A percentile compares a stretch with the other conserved stretches of the same genome.
Conservation (phyloP, 2,329 filamentous ascomycete genomes). For the Alternaria longipes region DNA sequence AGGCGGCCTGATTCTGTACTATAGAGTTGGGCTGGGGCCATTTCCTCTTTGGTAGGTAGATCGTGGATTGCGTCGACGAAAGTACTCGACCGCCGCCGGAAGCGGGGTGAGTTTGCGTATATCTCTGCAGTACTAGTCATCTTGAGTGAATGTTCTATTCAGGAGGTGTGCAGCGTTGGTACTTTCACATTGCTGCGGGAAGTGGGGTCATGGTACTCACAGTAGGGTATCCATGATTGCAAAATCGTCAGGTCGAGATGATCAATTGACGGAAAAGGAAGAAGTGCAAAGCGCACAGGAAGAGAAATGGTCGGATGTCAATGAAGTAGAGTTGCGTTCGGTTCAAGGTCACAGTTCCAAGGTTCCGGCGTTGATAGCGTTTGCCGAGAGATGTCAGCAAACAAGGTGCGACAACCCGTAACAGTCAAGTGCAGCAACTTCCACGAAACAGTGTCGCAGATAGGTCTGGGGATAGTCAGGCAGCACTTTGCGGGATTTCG, state of each 20-base stretch:
- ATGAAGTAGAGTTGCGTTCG: constrained; percentile 25
- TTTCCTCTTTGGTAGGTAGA: constrained; percentile 79
- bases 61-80: constrained; percentile 98
- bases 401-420: constrained; percentile 27
- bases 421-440: constrained; percentile 17
- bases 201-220: constrained; percentile 57
- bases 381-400: constrained; percentile 34
- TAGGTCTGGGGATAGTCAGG: constrained; percentile 15
- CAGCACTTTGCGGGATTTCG: constrained; percentile 17
- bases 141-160: constrained; percentile 27
- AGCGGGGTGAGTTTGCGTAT: constrained; percentile 87
- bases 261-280: constrained; percentile 13
- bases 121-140: constrained; percentile 81
- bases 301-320: constrained; percentile 12
- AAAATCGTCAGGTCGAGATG: constrained; percentile 17
- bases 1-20: constrained; percentile 97
- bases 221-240: constrained; percentile 68
- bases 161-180: constrained; percentile 5
- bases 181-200: constrained; percentile 21
- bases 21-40: constrained; percentile 96
- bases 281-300: constrained; percentile 13
- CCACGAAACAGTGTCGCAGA: constrained; percentile 21
- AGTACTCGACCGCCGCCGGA: constrained; percentile 91
- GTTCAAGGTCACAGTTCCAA: constrained; percentile 24
- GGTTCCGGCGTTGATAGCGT: constrained; percentile 27